Conservation (phyloP, 2,329 filamentous ascomycete genomes). For the Aspergillus chevalieri region DNA sequence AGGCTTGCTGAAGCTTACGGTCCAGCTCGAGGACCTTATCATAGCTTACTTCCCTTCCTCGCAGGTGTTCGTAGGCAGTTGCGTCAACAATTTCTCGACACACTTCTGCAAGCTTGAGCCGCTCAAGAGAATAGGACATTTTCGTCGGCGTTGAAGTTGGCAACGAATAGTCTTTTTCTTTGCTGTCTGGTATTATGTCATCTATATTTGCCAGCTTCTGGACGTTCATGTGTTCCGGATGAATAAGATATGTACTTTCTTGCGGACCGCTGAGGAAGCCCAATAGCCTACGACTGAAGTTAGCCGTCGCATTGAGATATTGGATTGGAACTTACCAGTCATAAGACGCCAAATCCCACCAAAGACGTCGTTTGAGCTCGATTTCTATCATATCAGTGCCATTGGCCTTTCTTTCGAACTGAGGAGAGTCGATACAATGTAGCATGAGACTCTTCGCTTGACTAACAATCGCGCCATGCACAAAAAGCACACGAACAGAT, state of each 20-base stretch:
- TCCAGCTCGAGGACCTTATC: slow-evolving; percentile 36
- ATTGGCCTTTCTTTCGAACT: slow-evolving; percentile 9
- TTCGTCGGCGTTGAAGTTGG: slow-evolving; percentile 34
- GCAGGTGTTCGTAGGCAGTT: slow-evolving; percentile 20
- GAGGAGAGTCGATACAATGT: slow-evolving; percentile 29
- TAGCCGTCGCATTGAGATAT: not conserved
- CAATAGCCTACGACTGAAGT: slow-evolving; percentile 25
- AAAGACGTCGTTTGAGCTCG: slow-evolving; percentile 37
- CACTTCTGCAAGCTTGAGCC: slow-evolving; percentile 36
- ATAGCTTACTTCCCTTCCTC: slow-evolving; percentile 26
- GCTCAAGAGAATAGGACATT: slow-evolving; percentile 42
- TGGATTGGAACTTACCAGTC: slow-evolving; percentile 31
- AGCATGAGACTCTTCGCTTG: slow-evolving; percentile 31
- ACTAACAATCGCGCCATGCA: slow-evolving; percentile 17
- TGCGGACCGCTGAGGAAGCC: slow-evolving; percentile 38
- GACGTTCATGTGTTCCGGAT: slow-evolving; percentile 38
- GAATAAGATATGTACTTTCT: slow-evolving; percentile 40
- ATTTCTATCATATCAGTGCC: slow-evolving; percentile 18
- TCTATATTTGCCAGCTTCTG: slow-evolving; percentile 38
- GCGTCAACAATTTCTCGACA: slow-evolving; percentile 38
- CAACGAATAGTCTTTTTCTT: slow-evolving; percentile 12
- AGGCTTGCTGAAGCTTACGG: slow-evolving; percentile 25
- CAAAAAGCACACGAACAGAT: slow-evolving; percentile 19
- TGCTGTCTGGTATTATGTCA: slow-evolving; percentile 29
- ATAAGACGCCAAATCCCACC: slow-evolving; percentile 40